A percentile compares a stretch with the other conserved stretches of the same genome.
Conservation (phyloP, 495 filamentous ascomycete species). For the Aspergillus bertholletiae region DNA sequence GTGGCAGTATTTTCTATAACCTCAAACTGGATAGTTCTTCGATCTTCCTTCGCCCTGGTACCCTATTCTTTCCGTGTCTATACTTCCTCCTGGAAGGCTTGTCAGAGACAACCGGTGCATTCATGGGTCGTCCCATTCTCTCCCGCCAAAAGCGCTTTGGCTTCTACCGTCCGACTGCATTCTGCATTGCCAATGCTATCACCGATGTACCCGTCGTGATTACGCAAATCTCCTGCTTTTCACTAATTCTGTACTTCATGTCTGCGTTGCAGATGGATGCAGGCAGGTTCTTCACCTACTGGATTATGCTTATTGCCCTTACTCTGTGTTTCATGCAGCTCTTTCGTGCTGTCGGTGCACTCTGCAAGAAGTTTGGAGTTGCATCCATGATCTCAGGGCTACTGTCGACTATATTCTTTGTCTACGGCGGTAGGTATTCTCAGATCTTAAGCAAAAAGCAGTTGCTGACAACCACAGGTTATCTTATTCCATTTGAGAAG, state of each 20-base stretch:
- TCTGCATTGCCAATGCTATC: conserved; percentile 76
- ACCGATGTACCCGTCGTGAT: conserved; percentile 70
- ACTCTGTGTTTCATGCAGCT: conserved; percentile 74
- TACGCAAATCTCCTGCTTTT: conserved; percentile 65
- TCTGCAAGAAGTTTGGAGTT: conserved; percentile 80
- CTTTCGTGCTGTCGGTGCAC: conserved; percentile 71
- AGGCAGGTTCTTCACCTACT: conserved; percentile 76
- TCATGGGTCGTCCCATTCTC: conserved; percentile 42
- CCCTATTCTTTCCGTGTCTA: conserved; percentile 35
- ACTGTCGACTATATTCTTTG: conserved; percentile 73
- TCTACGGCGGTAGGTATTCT: conserved; percentile 65
- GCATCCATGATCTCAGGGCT: conserved; percentile 76
- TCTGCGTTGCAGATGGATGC: conserved; percentile 60
- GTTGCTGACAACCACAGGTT: conserved; percentile 60
- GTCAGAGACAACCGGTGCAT: conserved; percentile 36
- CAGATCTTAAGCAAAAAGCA: conserved; percentile 12
- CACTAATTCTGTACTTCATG: conserved; percentile 80
- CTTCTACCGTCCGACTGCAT: conserved; percentile 74
- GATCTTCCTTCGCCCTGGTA: conserved; percentile 39
- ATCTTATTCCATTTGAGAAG: conserved; percentile 67
- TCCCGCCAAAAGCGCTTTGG: conserved; percentile 52
- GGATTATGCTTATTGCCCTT: conserved; percentile 62
- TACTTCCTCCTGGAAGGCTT: conserved; percentile 38
- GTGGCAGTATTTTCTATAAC: conserved; percentile 42
- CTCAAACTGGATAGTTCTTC: conserved; percentile 32